phyloP scores from a whole-genome alignment of 2,329 filamentous ascomycete genomes.

The Lachnellula cervina region DNA sequence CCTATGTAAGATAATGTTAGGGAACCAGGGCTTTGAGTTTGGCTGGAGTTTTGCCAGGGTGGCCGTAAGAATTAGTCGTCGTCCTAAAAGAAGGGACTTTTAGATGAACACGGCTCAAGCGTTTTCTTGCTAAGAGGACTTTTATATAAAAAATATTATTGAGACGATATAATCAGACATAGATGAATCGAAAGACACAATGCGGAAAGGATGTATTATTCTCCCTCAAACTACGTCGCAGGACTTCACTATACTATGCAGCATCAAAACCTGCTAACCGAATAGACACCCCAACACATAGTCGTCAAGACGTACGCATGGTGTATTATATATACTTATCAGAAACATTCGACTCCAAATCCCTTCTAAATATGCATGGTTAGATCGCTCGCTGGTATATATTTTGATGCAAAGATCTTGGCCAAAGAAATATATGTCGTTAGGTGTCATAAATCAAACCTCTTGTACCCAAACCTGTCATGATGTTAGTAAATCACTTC shows the following conservation, averaged over 20 bases:
- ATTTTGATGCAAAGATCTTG: slow-evolving; percentile 14
- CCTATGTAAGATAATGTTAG: slow-evolving; percentile 50
- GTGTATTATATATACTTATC: slow-evolving; percentile 12
- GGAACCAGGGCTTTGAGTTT: not conserved
- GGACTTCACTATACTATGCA: not conserved
- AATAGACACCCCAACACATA: slow-evolving; percentile 1
- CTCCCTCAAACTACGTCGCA: not conserved
- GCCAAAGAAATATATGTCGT: slow-evolving; percentile 10
- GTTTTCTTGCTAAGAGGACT: no score
- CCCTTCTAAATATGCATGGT: slow-evolving; percentile 19
- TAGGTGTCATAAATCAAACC: slow-evolving; percentile 18
- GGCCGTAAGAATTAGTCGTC: not conserved
- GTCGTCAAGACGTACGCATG: slow-evolving; percentile 11
- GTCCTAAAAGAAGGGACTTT: no score
- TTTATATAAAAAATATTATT: not conserved
- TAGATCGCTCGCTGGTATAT: slow-evolving; percentile 28
- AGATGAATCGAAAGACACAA: no score
- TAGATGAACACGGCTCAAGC: no score
- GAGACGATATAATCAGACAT: not conserved
- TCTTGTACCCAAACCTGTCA: slow-evolving; percentile 29
- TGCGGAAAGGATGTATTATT: not conserved
- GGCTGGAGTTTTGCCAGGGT: not conserved
- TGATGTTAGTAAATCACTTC: slow-evolving; percentile 12
- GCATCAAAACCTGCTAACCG: not conserved
- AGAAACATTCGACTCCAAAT: slow-evolving; percentile 12